A percentile compares a stretch with the other conserved stretches of the same genome.
These are phyloP conservation scores for Pestalotiopsis sp. DNA, from an alignment of 2,329 filamentous ascomycete genomes.

Conservation along the genomic window DNA sequence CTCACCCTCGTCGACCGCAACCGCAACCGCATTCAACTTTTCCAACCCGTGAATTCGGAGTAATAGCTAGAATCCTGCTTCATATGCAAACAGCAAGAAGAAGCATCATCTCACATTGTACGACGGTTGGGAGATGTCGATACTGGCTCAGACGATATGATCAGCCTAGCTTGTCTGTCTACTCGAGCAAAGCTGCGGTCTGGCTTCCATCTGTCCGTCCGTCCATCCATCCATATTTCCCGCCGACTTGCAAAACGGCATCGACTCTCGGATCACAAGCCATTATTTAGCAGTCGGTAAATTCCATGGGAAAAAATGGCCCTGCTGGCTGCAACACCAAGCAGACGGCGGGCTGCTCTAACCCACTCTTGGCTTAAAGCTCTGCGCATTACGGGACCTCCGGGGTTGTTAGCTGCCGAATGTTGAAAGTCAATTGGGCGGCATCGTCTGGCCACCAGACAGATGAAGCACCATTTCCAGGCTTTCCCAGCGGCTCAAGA, in stretches of 20 bases:
- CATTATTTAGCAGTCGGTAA: constrained; percentile 6
- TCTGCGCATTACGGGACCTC: not conserved
- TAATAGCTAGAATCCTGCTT: constrained; percentile 3
- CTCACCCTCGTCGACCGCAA: not conserved
- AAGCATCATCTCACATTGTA: not conserved
- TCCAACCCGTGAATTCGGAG: not conserved
- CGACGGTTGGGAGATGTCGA: not conserved
- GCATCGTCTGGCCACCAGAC: not conserved
- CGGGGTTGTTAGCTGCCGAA: constrained; percentile 6
- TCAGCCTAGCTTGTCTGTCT: not conserved
- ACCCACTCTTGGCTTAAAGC: not conserved
- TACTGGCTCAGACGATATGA: not conserved
- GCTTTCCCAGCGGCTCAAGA: not conserved
- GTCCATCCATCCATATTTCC: not conserved
- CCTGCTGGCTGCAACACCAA: not conserved
- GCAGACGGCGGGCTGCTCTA: constrained; percentile 1
- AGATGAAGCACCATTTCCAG: not conserved
- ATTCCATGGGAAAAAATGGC: not conserved
- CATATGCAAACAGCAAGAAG: not conserved
- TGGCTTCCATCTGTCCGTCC: not conserved
- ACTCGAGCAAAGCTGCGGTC: not conserved
- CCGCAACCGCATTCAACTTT: not conserved
- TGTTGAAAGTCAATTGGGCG: constrained; percentile 1
- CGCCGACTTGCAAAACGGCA: not conserved
- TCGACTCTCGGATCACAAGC: constrained; percentile 6